A percentile compares a stretch with the other conserved stretches of the same genome.
Evolutionary conservation across 2,329 filamentous ascomycete species (phyloP).

Genomic region (Fusarium devonianum): DNA sequence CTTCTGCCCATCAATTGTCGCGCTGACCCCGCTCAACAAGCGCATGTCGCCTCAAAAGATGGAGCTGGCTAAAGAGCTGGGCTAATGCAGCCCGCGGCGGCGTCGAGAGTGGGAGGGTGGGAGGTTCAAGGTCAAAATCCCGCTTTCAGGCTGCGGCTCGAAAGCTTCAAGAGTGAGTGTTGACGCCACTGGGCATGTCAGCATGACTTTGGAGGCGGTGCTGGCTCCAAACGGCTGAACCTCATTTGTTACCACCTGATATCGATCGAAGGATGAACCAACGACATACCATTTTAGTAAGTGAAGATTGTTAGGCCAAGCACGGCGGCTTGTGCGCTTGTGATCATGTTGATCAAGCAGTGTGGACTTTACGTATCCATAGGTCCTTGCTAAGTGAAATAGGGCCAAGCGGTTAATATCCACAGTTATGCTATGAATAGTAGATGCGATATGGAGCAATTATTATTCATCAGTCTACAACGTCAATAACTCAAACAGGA

Average conservation of each 20-base stretch:
- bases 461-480: too few species aligned
- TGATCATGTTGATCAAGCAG: too few species aligned
- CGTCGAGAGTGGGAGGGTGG: conserved; percentile 4
- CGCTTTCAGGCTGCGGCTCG: conserved; percentile 26
- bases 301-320: neutral
- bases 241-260: conserved; percentile 22
- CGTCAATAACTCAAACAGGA: too few species aligned
- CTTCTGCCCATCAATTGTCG: conserved; percentile 5
- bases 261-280: neutral
- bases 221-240: conserved; percentile 10
- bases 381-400: too few species aligned
- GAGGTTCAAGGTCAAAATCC: conserved; percentile 18
- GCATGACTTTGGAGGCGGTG: conserved; percentile 22
- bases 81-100: conserved; percentile 14
- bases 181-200: conserved; percentile 34
- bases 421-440: too few species aligned
- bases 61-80: conserved; percentile 9
- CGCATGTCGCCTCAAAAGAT: conserved; percentile 19
- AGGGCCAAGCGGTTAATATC: too few species aligned
- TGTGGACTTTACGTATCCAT: too few species aligned
- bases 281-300: neutral
- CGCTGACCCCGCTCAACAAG: conserved; percentile 25
- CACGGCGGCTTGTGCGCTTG: too few species aligned
- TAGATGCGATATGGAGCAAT: too few species aligned
- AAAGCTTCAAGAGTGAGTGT: conserved; percentile 18